These are phyloP conservation scores for Penicillium bovifimosum DNA, from an alignment of 495 filamentous ascomycete species.

Conservation along the genomic window DNA sequence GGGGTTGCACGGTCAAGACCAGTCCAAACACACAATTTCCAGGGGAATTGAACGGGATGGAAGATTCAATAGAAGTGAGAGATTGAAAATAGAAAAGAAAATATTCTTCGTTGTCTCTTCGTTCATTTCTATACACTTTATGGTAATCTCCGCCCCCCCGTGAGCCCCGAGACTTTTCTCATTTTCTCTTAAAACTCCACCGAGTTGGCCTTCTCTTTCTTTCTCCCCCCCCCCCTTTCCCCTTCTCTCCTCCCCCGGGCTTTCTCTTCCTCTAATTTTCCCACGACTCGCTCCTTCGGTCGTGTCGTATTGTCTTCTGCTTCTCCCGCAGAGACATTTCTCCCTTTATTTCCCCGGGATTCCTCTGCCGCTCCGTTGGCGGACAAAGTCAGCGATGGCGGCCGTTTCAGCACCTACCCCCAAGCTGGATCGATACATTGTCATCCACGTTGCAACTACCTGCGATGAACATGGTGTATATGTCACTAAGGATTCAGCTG, in stretches of 20 bases:
- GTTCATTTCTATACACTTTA: not conserved
- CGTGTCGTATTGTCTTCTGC: conserved; percentile 35
- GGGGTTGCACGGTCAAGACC: conserved; percentile 20
- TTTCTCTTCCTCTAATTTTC: conserved; percentile 27
- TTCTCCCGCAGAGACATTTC: conserved; percentile 32
- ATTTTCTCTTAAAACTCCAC: conserved; percentile 35
- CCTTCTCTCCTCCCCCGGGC: conserved; percentile 21
- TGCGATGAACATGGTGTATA: conserved; percentile 99
- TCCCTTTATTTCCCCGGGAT: conserved; percentile 15
- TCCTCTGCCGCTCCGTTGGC: conserved; percentile 29
- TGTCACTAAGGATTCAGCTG: conserved; percentile 97
- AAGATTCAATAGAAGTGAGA: not conserved
- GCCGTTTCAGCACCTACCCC: conserved; percentile 47
- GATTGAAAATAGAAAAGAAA: not conserved
- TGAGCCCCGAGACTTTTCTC: conserved; percentile 34
- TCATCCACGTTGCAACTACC: conserved; percentile 97
- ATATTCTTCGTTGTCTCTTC: not conserved
- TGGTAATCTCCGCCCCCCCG: conserved; percentile 19
- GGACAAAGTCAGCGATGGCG: conserved; percentile 38
- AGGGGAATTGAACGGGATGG: conserved; percentile 3
- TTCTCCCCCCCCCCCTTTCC: conserved; percentile 23
- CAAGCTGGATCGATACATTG: conserved; percentile 89
- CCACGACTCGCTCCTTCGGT: conserved; percentile 19
- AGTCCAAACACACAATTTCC: conserved; percentile 9
- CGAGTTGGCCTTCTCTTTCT: conserved; percentile 18